Evolutionary conservation across 768 basidiomycete species (phyloP).

Genomic region (Tulasnella sp.): DNA sequence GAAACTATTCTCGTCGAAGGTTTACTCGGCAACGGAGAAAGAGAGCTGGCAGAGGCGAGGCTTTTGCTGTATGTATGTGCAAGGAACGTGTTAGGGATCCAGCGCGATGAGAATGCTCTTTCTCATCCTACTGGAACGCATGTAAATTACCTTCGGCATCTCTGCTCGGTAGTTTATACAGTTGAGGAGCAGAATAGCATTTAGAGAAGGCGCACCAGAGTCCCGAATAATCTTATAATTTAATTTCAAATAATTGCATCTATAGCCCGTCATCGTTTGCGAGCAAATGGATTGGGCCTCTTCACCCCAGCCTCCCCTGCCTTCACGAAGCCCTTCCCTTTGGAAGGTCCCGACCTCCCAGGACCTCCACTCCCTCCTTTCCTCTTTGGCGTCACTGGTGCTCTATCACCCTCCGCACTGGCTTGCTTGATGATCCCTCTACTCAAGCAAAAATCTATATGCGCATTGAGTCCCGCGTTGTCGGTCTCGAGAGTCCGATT

Average conservation of each 20-base stretch:
- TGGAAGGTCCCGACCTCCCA: neutral
- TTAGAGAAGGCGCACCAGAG: too few species aligned
- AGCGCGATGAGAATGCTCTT: constrained; percentile 37
- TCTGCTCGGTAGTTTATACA: too few species aligned
- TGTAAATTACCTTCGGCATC: too few species aligned
- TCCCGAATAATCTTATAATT: too few species aligned
- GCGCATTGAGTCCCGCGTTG: constrained; percentile 75
- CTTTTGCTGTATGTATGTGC: constrained; percentile 38
- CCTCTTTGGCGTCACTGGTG: neutral
- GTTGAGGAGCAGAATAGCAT: too few species aligned
- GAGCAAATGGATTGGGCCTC: neutral
- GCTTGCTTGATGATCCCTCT: constrained; percentile 67
- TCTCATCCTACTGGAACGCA: constrained; percentile 38
- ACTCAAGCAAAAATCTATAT: constrained; percentile 84
- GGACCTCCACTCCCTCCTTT: neutral
- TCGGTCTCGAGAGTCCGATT: constrained; percentile 51
- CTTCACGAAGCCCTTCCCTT: neutral
- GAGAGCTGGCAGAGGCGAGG: constrained; percentile 33
- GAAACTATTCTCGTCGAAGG: constrained; percentile 35
- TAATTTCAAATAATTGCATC: neutral
- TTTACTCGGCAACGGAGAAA: constrained; percentile 20
- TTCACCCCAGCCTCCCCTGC: neutral
- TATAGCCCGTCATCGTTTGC: neutral
- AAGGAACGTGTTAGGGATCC: constrained; percentile 37
- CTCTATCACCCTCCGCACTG: constrained; percentile 32